phyloP scores from a whole-genome alignment of 108 stramenopile genomes.

The Stephanodiscus minutulus region DNA sequence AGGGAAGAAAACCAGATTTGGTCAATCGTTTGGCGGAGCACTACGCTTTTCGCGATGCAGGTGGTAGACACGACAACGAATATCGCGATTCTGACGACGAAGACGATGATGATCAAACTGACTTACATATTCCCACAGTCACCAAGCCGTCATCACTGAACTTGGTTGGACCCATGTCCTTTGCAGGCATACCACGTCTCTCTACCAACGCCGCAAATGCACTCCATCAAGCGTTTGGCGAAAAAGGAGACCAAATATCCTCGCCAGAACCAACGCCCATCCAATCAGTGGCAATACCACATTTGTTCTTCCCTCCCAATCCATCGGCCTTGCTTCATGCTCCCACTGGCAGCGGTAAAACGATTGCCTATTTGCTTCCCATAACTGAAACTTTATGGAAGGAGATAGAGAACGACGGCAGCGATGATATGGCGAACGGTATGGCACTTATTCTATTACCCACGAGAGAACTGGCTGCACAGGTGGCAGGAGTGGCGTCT shows the following conservation, averaged over 20 bases:
- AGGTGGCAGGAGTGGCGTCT: slow-evolving; percentile 85
- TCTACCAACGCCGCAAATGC: slow-evolving; percentile 69
- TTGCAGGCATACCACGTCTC: slow-evolving; percentile 65
- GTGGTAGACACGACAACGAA: slow-evolving; percentile 9
- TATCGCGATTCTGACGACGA: slow-evolving; percentile 30
- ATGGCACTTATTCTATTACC: slow-evolving; percentile 87
- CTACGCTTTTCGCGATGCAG: slow-evolving; percentile 44
- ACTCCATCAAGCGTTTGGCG: slow-evolving; percentile 57
- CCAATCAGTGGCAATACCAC: slow-evolving; percentile 66
- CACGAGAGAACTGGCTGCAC: slow-evolving; percentile 92
- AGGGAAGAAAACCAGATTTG: slow-evolving; percentile 82
- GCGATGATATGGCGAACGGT: slow-evolving; percentile 30
- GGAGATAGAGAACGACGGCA: slow-evolving; percentile 28
- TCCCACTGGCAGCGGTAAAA: slow-evolving; percentile 85
- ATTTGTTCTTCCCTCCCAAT: slow-evolving; percentile 51
- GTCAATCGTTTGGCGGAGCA: slow-evolving; percentile 70
- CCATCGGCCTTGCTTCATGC: slow-evolving; percentile 76
- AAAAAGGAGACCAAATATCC: not conserved
- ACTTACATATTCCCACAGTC: slow-evolving; percentile 4
- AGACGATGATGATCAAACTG: not conserved
- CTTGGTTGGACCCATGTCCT: slow-evolving; percentile 33
- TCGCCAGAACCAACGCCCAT: slow-evolving; percentile 69
- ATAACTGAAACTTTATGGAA: slow-evolving; percentile 84
- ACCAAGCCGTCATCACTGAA: slow-evolving; percentile 4
- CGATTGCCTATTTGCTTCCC: slow-evolving; percentile 81